phyloP scores from a whole-genome alignment of 139 green algal species.

The Coelastrella sp. region DNA sequence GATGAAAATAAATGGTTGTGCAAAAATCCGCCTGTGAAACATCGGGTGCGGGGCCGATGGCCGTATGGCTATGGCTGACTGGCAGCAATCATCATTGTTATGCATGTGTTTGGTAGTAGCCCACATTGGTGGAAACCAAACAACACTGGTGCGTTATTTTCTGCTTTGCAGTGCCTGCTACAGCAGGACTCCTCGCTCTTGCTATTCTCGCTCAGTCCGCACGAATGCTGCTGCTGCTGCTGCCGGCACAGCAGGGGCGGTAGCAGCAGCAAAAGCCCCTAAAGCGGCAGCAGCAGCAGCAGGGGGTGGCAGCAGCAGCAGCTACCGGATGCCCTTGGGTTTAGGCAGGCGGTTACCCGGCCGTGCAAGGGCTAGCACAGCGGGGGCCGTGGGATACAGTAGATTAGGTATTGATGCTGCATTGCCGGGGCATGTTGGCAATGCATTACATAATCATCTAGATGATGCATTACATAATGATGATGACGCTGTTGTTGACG shows the following conservation, averaged over 20 bases:
- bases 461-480: not conserved
- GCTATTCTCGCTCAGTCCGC: constrained; percentile 43
- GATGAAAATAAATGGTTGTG: no score
- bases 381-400: not conserved
- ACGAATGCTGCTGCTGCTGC: not conserved
- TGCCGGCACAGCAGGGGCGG: not conserved
- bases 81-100: no score
- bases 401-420: not conserved
- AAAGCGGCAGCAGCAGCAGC: not conserved
- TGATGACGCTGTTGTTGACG: not conserved
- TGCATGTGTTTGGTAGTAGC: no score
- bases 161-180: constrained; percentile 31
- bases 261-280: not conserved
- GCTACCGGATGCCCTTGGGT: not conserved
- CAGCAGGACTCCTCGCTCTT: constrained; percentile 30
- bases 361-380: not conserved
- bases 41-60: no score
- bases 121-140: no score
- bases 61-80: no score
- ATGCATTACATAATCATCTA: not conserved
- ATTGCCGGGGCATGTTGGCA: not conserved
- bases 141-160: not conserved
- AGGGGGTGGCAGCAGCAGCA: constrained; percentile 20
- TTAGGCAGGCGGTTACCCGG: not conserved
- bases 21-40: no score